These are phyloP conservation scores for Marasmius oreades DNA, from an alignment of 1,284 basidiomycete genomes.

Conservation along the genomic window DNA sequence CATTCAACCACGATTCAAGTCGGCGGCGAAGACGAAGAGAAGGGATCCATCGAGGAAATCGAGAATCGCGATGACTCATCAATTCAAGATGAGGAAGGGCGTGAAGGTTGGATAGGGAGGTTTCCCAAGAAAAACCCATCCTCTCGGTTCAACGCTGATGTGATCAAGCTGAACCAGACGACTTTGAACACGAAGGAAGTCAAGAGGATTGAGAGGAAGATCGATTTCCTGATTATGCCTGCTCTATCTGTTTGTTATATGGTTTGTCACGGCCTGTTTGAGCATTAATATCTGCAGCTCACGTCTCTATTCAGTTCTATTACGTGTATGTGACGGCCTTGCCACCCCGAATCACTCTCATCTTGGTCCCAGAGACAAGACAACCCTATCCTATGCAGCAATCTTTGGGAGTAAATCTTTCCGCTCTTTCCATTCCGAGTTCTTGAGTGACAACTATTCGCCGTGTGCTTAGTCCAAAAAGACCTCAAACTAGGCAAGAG, in stretches of 20 bases:
- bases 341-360: conserved; percentile 1
- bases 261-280: conserved; percentile 15
- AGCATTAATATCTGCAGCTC: not conserved
- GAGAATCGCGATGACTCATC: conserved; percentile 9
- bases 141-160: conserved; percentile 30
- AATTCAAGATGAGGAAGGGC: conserved; percentile 7
- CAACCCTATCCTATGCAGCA: conserved; percentile 27
- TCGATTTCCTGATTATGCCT: conserved; percentile 33
- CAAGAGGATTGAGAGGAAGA: conserved; percentile 31
- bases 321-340: conserved; percentile 26
- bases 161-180: conserved; percentile 27
- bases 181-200: conserved; percentile 29
- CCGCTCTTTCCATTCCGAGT: not conserved
- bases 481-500: conserved; percentile 18
- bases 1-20: not conserved
- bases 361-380: conserved; percentile 25
- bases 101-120: conserved; percentile 17
- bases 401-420: conserved; percentile 21
- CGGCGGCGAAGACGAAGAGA: conserved; percentile 9
- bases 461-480: conserved; percentile 20
- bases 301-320: conserved; percentile 27
- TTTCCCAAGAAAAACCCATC: conserved; percentile 31
- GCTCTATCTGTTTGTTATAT: conserved; percentile 36
- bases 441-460: not conserved
- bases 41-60: conserved; percentile 13